Base-by-base conservation (phyloP, 176 grass and related monocot genomes). In the Stipa capillata region DNA sequence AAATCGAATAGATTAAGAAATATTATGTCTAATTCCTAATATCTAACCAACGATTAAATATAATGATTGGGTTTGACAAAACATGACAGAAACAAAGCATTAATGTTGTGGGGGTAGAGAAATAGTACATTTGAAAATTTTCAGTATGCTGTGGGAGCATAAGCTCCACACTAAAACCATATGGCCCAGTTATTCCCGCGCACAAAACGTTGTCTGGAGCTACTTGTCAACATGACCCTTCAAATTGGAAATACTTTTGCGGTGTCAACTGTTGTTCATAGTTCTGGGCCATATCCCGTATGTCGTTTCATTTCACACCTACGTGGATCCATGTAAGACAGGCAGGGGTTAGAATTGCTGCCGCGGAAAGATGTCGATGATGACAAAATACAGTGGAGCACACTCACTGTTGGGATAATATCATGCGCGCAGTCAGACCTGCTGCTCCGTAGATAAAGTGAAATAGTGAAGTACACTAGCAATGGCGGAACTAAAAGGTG, bases 1-100 rank as follows among this genome's bases (percentile, higher is more conserved):
- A n/a, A n/a, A n/a, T n/a, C n/a, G n/a, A n/a, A n/a, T n/a, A n/a
- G n/a, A n/a, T n/a, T n/a, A n/a, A n/a, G n/a, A n/a, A n/a, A n/a
- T n/a, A n/a, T n/a, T n/a, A n/a, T n/a, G 36, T 61, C 42, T 34
- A 40, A 47, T 42, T 3, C 82, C 13, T 72, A 24, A 24, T 27
- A 54, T 83, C 15, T n/a, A n/a, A n/a, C n/a, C 8, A 48, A 79
- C 51, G 49, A 58, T 50, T 57, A 14, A 65, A 11, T 56, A 48
- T 10, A 49, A 79, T 11, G 67, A 59, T n/a, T 67, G 68, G 18
- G 57, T 73, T 84, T 79, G 80, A 88, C 68, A 39, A 57, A 83
- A 69, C 65, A 72, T 65, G 36, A 0, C n/a, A 67, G n/a, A 48
- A 55, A 72, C 39, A 65, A 51, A 18, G 21, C 58, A 61, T 72